phyloP scores from a whole-genome alignment of 108 stramenopile genomes.

The Mediolabrus comicus region DNA sequence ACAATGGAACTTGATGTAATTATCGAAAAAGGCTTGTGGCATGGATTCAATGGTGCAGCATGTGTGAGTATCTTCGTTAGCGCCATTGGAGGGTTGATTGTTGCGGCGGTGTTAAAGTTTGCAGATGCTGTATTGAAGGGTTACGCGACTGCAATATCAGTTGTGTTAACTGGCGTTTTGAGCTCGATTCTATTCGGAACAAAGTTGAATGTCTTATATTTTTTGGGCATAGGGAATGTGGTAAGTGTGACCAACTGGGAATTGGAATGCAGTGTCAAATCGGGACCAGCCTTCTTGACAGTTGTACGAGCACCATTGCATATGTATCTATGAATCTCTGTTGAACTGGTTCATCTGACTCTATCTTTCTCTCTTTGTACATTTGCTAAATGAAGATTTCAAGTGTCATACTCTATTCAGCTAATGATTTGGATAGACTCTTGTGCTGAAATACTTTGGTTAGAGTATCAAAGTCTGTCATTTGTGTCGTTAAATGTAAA shows the following conservation, averaged over 20 bases:
- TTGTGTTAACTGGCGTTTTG: constrained; percentile 79
- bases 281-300: too few species aligned
- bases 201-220: constrained; percentile 37
- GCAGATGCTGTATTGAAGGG: constrained; percentile 95
- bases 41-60: constrained; percentile 50
- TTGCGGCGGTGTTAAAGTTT: constrained; percentile 77
- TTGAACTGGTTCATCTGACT: too few species aligned
- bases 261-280: neutral
- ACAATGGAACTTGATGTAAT: constrained; percentile 37
- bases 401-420: constrained; percentile 33
- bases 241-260: too few species aligned
- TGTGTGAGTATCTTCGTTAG: constrained; percentile 44
- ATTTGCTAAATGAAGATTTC: neutral
- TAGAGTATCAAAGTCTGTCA: too few species aligned
- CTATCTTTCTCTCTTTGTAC: too few species aligned
- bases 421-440: constrained; percentile 37
- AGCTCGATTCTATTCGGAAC: constrained; percentile 63
- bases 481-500: too few species aligned
- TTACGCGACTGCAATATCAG: constrained; percentile 91
- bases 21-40: constrained; percentile 36
- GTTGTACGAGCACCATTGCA: too few species aligned
- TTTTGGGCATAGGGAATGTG: constrained; percentile 52
- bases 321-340: neutral
- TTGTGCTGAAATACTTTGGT: constrained; percentile 30
- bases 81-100: constrained; percentile 71